These are phyloP conservation scores for Exophiala alcalophila DNA, from an alignment of 2,329 filamentous ascomycete species.

Conservation along the genomic window DNA sequence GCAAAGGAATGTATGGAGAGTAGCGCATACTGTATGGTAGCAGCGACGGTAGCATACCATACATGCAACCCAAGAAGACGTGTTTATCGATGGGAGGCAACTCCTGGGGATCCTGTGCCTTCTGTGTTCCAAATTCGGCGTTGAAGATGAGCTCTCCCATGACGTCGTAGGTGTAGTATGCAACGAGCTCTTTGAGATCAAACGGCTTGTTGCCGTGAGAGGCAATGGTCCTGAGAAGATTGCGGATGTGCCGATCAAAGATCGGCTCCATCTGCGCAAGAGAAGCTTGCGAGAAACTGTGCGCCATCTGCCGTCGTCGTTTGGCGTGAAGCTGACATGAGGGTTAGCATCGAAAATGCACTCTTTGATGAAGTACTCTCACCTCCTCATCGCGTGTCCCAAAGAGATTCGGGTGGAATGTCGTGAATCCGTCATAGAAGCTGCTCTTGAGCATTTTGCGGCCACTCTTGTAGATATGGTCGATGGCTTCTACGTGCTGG, in stretches of 20 bases:
- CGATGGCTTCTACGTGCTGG: constrained; percentile 56
- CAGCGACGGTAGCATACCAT: constrained; percentile 16
- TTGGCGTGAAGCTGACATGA: constrained; percentile 13
- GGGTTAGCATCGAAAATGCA: constrained; percentile 1
- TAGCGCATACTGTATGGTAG: constrained; percentile 14
- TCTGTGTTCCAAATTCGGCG: constrained; percentile 33
- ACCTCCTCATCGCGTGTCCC: constrained; percentile 18
- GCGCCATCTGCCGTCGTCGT: constrained; percentile 20
- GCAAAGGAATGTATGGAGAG: constrained; percentile 8
- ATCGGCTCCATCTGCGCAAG: constrained; percentile 19
- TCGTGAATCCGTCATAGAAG: constrained; percentile 19
- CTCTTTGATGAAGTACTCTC: background rate
- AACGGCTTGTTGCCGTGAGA: constrained; percentile 9
- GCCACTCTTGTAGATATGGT: constrained; percentile 46
- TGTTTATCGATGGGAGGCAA: constrained; percentile 22
- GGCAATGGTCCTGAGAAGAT: constrained; percentile 14
- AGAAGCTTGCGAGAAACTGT: constrained; percentile 18
- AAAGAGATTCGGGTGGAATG: constrained; percentile 19
- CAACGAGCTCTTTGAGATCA: constrained; percentile 15
- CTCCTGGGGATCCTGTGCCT: constrained; percentile 9
- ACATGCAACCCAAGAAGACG: constrained; percentile 14
- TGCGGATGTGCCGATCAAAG: constrained; percentile 15
- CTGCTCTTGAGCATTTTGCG: constrained; percentile 13
- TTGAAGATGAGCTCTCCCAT: constrained; percentile 37
- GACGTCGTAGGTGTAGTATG: constrained; percentile 34